These are phyloP conservation scores for Crithidia bombi DNA, from an alignment of 208 protist species.

Conservation along the genomic window DNA sequence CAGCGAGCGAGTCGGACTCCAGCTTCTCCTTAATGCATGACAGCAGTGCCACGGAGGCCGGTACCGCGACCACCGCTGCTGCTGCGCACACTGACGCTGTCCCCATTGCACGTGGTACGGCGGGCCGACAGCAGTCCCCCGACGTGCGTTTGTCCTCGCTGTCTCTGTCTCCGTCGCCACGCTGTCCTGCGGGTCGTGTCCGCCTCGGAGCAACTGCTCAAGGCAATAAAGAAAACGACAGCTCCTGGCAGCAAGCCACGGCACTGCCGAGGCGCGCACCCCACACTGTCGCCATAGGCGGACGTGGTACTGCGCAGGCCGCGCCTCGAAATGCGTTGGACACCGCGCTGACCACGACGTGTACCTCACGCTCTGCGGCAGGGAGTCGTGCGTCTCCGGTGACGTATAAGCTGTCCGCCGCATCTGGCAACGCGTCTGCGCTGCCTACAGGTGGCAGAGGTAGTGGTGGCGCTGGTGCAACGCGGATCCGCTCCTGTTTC, in stretches of 20 bases:
- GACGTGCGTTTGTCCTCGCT: constrained; percentile 4
- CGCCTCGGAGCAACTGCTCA: neutral
- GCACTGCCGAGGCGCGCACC: constrained; percentile 4
- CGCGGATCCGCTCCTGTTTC: neutral
- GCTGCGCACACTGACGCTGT: neutral
- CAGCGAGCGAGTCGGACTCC: constrained; percentile 22
- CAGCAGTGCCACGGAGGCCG: constrained; percentile 2
- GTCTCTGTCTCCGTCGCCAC: constrained; percentile 17
- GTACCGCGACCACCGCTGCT: neutral
- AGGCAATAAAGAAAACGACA: neutral
- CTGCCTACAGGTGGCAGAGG: neutral
- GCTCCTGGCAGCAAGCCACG: neutral
- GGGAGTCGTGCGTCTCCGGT: neutral
- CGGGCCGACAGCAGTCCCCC: neutral
- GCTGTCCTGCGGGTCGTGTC: constrained; percentile 6
- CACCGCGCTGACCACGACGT: neutral
- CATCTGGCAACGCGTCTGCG: neutral
- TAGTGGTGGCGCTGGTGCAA: neutral
- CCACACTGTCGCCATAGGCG: neutral
- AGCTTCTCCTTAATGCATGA: constrained; percentile 23
- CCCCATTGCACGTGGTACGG: neutral
- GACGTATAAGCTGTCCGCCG: neutral
- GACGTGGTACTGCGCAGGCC: neutral
- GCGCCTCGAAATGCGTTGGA: constrained; percentile 11
- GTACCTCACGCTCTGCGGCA: constrained; percentile 10